phyloP scores from a whole-genome alignment of 2,329 filamentous ascomycete species.

The Xylariaceae sp. region DNA sequence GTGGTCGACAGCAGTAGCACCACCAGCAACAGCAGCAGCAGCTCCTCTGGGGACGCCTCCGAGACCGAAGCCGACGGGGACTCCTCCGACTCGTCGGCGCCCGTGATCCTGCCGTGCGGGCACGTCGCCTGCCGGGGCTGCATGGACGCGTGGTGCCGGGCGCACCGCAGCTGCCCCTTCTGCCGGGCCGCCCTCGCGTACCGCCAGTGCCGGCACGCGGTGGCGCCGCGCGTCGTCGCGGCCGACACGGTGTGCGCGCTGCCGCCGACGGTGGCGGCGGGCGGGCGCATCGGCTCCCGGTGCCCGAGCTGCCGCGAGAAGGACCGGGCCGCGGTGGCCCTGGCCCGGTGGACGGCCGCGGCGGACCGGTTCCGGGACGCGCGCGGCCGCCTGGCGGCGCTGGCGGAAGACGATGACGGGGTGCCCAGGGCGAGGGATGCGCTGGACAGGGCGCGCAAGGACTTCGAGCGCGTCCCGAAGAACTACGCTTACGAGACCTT shows the following conservation, averaged over 20 bases:
- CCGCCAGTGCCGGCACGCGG: conserved; percentile 22
- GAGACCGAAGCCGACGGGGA: too few relatives aligned
- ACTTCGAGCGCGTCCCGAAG: conserved; percentile 10
- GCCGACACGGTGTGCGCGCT: conserved; percentile 23
- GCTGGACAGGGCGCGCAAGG: conserved; percentile 8
- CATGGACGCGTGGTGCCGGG: conserved; percentile 19
- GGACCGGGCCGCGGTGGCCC: conserved; percentile 1
- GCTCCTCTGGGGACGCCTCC: too few relatives aligned
- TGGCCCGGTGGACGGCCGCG: conserved; percentile 4
- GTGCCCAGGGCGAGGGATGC: conserved; percentile 5
- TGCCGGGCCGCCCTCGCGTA: conserved; percentile 24
- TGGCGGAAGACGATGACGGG: conserved; percentile 7
- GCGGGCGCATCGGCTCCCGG: conserved; percentile 17
- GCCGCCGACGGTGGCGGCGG: conserved; percentile 25
- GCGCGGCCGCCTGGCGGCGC: conserved; percentile 5
- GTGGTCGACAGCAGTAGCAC: conserved; percentile 5
- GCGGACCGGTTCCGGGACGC: conserved; percentile 8
- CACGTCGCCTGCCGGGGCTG: conserved; percentile 26
- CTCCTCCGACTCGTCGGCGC: too few relatives aligned
- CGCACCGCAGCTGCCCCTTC: conserved; percentile 25
- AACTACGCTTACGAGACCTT: conserved; percentile 2
- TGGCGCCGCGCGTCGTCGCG: conserved; percentile 19
- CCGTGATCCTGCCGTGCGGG: conserved; percentile 28
- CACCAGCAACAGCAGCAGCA: too few relatives aligned
- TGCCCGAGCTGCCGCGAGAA: conserved; percentile 13